phyloP scores from a whole-genome alignment of 768 basidiomycete genomes.

The Dendrothele bispora region DNA sequence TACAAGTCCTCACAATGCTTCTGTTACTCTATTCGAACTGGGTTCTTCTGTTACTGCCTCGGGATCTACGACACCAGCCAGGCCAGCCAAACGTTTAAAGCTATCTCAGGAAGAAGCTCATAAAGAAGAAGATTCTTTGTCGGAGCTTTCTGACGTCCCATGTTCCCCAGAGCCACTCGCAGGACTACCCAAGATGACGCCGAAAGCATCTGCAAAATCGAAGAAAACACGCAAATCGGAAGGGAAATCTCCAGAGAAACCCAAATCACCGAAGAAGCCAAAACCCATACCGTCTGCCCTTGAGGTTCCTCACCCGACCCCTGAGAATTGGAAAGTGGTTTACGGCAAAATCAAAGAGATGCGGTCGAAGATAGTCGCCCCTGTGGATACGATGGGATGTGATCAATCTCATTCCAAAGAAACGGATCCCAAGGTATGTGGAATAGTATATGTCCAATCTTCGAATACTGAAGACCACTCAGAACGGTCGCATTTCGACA shows the following conservation, averaged over 20 bases:
- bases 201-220: not conserved
- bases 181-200: not conserved
- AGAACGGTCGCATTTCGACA: slow-evolving; percentile 83
- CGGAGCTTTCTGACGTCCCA: too few relatives aligned
- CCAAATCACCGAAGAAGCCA: slow-evolving; percentile 46
- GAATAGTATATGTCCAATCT: slow-evolving; percentile 7
- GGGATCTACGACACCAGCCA: not conserved
- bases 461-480: not conserved
- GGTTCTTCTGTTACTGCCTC: not conserved
- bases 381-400: slow-evolving; percentile 94
- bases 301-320: slow-evolving; percentile 64
- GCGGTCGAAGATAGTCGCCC: slow-evolving; percentile 71
- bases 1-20: not conserved
- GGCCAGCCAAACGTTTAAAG: not conserved
- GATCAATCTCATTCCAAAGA: slow-evolving; percentile 67
- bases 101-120: not conserved
- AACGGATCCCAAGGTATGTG: slow-evolving; percentile 60
- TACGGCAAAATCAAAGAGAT: slow-evolving; percentile 77
- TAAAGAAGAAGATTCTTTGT: too few relatives aligned
- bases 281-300: slow-evolving; percentile 58
- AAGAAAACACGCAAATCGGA: slow-evolving; percentile 18
- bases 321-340: slow-evolving; percentile 63
- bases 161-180: too few relatives aligned
- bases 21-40: slow-evolving; percentile 4
- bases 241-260: slow-evolving; percentile 20